Percentiles rank a stretch among this genome's conserved stretches.
Conservation (phyloP, 1,284 basidiomycete species). For the Cryptococcus neoformans region DNA sequence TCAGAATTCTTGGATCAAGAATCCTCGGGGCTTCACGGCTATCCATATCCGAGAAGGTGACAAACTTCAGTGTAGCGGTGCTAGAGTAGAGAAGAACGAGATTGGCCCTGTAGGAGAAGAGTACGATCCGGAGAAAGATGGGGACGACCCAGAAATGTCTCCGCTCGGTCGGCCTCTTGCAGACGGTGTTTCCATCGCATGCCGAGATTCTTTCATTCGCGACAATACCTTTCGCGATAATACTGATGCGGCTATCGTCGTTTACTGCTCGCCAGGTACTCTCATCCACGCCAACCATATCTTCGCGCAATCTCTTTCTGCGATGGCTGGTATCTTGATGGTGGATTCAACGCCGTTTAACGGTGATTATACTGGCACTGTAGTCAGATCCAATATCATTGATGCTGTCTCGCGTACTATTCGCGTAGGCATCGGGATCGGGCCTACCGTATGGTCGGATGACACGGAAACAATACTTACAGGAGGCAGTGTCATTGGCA, state of each 20-base stretch:
- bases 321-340: slow-evolving; percentile 52
- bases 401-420: slow-evolving; percentile 44
- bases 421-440: slow-evolving; percentile 53
- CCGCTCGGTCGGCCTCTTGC: slow-evolving; percentile 48
- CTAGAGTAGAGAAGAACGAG: slow-evolving; percentile 44
- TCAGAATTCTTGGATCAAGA: slow-evolving; percentile 30
- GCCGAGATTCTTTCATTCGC: slow-evolving; percentile 39
- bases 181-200: slow-evolving; percentile 48
- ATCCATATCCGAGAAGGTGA: slow-evolving; percentile 50
- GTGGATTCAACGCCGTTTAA: slow-evolving; percentile 50
- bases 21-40: slow-evolving; percentile 49
- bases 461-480: slow-evolving; percentile 46
- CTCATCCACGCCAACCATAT: slow-evolving; percentile 47
- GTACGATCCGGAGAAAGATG: slow-evolving; percentile 44
- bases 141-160: slow-evolving; percentile 47
- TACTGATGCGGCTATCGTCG: slow-evolving; percentile 48
- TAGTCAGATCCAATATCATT: slow-evolving; percentile 48
- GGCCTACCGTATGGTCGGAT: slow-evolving; percentile 49
- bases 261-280: slow-evolving; percentile 52
- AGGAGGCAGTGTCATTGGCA: slow-evolving; percentile 40
- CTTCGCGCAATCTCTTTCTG: slow-evolving; percentile 28
- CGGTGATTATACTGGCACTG: slow-evolving; percentile 47
- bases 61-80: slow-evolving; percentile 43
- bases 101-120: slow-evolving; percentile 50
- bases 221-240: slow-evolving; percentile 48